Conservation (phyloP, 768 basidiomycete species). For the Tephrocybe rancida region DNA sequence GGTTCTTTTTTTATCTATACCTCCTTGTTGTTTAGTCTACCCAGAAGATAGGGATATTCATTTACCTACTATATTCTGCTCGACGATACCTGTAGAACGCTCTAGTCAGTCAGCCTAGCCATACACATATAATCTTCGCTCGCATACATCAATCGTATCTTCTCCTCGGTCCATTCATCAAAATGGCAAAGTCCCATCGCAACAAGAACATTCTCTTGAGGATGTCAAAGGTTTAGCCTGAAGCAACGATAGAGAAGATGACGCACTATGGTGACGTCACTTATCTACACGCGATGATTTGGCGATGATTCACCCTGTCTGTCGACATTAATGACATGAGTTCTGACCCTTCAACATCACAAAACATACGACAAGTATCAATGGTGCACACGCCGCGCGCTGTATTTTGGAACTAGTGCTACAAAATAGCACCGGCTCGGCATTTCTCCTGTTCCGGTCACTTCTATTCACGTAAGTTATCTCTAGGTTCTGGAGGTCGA, state of each 20-base stretch:
- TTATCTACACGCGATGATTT: background rate
- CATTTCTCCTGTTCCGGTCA: background rate
- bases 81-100: slow-evolving; percentile 6
- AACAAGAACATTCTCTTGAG: background rate
- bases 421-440: background rate
- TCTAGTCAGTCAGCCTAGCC: slow-evolving; percentile 13
- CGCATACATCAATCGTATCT: background rate
- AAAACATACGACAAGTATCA: background rate
- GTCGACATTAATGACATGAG: no score
- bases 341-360: background rate
- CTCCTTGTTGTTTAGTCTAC: slow-evolving; percentile 2
- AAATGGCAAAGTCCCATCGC: background rate
- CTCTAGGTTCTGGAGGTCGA: background rate
- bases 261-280: background rate
- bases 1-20: background rate
- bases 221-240: background rate
- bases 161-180: background rate
- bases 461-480: background rate
- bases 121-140: slow-evolving; percentile 11
- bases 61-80: background rate
- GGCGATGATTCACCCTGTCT: no score
- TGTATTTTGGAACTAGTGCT: background rate
- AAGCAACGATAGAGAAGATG: background rate
- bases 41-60: background rate
- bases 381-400: background rate